Evolutionary conservation across 176 grass and related monocot species (phyloP).

Genomic region (Oryza longistaminata): DNA sequence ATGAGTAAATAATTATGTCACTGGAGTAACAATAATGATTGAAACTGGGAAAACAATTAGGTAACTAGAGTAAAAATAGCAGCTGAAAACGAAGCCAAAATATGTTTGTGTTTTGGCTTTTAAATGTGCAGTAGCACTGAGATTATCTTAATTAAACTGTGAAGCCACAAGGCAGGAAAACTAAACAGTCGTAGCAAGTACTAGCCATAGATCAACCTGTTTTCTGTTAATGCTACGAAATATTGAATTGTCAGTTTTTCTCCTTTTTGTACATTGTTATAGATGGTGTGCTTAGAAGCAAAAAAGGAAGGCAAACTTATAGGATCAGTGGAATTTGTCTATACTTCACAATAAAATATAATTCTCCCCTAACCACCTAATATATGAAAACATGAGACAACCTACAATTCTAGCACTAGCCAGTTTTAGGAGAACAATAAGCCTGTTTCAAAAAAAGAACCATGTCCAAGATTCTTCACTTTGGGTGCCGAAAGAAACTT

Average conservation of each 20-base stretch:
- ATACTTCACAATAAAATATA: background rate
- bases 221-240: background rate
- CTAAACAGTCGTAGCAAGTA: background rate
- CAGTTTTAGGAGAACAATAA: background rate
- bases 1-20: slow-evolving; percentile 36
- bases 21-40: background rate
- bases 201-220: background rate
- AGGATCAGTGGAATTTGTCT: background rate
- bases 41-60: slow-evolving; percentile 19
- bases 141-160: slow-evolving; percentile 14
- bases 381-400: background rate
- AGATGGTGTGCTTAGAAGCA: background rate
- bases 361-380: background rate
- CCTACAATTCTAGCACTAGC: background rate
- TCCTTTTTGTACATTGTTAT: slow-evolving; percentile 1
- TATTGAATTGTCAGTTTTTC: background rate
- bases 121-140: background rate
- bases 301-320: background rate
- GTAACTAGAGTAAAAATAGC: background rate
- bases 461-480: slow-evolving; percentile 15
- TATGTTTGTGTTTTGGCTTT: background rate
- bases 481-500: background rate
- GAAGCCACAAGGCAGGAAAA: background rate
- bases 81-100: background rate
- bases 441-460: background rate